A percentile compares a stretch with the other conserved stretches of the same genome.
These are phyloP conservation scores for Parasitella parasitica DNA, from an alignment of 371 early-diverging fungal genomes.

Conservation along the genomic window DNA sequence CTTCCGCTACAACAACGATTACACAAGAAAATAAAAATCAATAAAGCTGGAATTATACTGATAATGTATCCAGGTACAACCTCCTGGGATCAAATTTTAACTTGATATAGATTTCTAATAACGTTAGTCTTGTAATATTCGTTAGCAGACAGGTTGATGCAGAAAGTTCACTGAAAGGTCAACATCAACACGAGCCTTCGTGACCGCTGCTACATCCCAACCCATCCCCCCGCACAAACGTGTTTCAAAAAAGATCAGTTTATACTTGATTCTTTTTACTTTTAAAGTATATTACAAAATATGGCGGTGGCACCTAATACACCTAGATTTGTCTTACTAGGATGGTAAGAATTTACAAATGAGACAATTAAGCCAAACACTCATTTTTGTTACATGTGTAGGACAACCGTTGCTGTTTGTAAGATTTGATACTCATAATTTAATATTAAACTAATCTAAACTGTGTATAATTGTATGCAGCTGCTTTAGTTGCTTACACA, in stretches of 20 bases:
- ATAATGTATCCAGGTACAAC: no score
- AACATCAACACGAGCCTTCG: background rate
- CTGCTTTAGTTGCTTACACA: constrained; percentile 19
- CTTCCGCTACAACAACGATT: no score
- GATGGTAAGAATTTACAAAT: constrained; percentile 14
- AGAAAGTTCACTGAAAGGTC: no score
- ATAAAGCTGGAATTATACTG: no score
- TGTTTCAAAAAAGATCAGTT: background rate
- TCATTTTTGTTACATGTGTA: background rate
- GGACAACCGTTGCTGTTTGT: constrained; percentile 25
- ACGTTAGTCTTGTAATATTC: no score
- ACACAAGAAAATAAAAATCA: no score
- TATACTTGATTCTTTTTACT: background rate
- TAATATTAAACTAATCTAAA: background rate
- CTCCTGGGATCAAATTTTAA: no score
- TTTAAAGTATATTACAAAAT: background rate
- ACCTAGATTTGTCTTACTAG: constrained; percentile 20
- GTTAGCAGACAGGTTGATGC: no score
- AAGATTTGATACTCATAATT: background rate
- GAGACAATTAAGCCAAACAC: background rate
- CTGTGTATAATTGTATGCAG: background rate
- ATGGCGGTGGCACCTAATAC: constrained; percentile 11
- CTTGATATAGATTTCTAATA: no score
- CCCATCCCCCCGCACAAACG: background rate
- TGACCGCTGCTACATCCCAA: background rate